phyloP scores from a whole-genome alignment of 495 filamentous ascomycete genomes.

The Articulospora tetracladia region DNA sequence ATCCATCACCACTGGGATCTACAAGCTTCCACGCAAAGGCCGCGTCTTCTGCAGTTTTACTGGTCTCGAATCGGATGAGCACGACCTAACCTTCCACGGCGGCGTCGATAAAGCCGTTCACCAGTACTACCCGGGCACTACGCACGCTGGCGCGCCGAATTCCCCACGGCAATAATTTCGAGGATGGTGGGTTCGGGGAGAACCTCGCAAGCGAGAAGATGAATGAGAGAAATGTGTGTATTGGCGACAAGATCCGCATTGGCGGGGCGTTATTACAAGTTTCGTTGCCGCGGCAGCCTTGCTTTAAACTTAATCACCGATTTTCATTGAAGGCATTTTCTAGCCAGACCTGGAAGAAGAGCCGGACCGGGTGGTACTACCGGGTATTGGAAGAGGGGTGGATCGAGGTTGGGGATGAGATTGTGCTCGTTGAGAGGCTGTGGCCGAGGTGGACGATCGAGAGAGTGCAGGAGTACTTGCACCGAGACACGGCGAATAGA shows the following conservation, averaged over 20 bases:
- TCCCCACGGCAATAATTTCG: conserved; percentile 34
- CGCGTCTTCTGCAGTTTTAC: conserved; percentile 37
- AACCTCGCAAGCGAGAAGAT: conserved; percentile 44
- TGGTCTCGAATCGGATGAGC: conserved; percentile 51
- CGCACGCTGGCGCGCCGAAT: conserved; percentile 39
- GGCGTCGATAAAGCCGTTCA: conserved; percentile 54
- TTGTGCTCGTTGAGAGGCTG: conserved; percentile 33
- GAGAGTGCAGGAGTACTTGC: conserved; percentile 50
- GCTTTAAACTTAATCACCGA: conserved; percentile 55
- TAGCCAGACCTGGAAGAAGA: conserved; percentile 43
- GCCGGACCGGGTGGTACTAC: conserved; percentile 54
- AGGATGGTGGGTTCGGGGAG: conserved; percentile 52
- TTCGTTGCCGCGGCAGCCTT: conserved; percentile 47
- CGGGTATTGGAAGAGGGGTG: conserved; percentile 42
- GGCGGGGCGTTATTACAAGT: conserved; percentile 36
- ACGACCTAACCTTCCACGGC: conserved; percentile 51
- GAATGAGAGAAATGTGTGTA: conserved; percentile 56
- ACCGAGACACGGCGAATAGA: conserved; percentile 38
- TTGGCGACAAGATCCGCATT: conserved; percentile 49
- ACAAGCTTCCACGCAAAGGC: conserved; percentile 37
- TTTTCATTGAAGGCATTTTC: conserved; percentile 51
- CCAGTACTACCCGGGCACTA: conserved; percentile 54
- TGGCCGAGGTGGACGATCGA: conserved; percentile 53
- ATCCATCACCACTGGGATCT: conserved; percentile 44
- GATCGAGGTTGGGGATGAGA: conserved; percentile 37